These are phyloP conservation scores for Gaeumannomyces tritici DNA, from an alignment of 2,329 filamentous ascomycete species.

Conservation along the genomic window DNA sequence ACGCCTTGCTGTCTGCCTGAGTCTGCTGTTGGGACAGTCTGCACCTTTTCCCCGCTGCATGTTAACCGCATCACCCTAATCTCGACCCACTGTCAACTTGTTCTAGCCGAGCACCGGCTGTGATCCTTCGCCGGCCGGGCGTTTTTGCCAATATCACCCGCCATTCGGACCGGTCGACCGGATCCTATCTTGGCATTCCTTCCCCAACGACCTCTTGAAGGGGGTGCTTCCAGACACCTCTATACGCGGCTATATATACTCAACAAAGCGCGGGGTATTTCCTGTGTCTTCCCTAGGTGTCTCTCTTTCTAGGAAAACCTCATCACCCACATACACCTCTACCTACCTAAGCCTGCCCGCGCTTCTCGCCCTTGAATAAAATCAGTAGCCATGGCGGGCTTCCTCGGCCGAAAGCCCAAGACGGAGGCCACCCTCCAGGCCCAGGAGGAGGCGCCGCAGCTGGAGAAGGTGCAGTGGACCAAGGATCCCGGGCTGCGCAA, in stretches of 20 bases:
- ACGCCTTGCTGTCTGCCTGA: background rate
- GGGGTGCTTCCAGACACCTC: background rate
- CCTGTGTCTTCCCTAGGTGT: background rate
- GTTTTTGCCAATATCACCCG: background rate
- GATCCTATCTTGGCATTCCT: background rate
- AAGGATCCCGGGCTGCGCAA: conserved; percentile 45
- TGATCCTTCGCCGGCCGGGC: background rate
- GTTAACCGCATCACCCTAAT: background rate
- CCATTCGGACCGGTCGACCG: background rate
- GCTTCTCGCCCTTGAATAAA: background rate
- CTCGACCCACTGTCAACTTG: background rate
- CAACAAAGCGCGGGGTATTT: background rate
- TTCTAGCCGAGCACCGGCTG: background rate
- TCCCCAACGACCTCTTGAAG: background rate
- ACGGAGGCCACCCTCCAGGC: conserved; percentile 16
- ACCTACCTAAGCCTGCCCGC: background rate
- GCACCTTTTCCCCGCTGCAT: background rate
- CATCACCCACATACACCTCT: background rate
- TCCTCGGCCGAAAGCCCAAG: conserved; percentile 17
- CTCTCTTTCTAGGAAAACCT: background rate
- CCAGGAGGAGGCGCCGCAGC: conserved; percentile 38
- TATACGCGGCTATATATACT: background rate
- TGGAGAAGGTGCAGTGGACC: conserved; percentile 40
- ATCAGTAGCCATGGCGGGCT: conserved; percentile 12
- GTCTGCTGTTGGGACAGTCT: background rate